Conservation (phyloP, 2,329 filamentous ascomycete genomes). For the Aspergillus brunneoviolaceus region DNA sequence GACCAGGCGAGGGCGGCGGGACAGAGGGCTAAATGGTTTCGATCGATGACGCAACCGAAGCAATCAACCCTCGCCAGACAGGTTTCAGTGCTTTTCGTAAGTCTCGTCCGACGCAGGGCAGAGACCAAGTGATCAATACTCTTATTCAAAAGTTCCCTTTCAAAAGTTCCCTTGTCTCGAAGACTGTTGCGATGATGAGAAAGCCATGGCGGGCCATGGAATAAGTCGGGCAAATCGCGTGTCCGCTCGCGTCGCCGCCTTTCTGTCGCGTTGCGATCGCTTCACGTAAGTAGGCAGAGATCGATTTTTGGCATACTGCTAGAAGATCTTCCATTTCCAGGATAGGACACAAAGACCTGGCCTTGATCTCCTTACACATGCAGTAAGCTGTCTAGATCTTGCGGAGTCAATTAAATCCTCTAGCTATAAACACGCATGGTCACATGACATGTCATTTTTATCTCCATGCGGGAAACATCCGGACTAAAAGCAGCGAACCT, state of each 20-base stretch:
- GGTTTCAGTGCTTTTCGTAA: background rate
- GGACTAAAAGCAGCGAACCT: background rate
- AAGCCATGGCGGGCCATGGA: background rate
- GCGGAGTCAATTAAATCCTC: too few relatives aligned
- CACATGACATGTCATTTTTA: background rate
- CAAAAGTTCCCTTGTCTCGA: background rate
- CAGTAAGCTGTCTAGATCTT: too few relatives aligned
- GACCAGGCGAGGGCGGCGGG: background rate
- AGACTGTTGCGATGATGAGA: background rate
- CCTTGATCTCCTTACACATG: too few relatives aligned
- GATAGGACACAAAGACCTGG: too few relatives aligned
- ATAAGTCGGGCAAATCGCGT: background rate
- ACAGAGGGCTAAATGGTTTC: background rate
- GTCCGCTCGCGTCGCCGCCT: background rate
- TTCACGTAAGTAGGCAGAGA: background rate
- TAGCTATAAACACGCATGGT: background rate
- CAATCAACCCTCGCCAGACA: background rate
- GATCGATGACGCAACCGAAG: background rate
- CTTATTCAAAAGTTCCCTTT: background rate
- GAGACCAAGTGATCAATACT: background rate
- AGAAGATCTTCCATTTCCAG: too few relatives aligned
- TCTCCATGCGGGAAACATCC: background rate
- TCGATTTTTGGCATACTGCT: background rate
- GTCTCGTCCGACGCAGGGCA: too few relatives aligned
- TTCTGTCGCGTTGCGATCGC: background rate